These are phyloP conservation scores for Fraxinus sp. DNA, from an alignment of 305 asterid genomes.

Conservation along the genomic window DNA sequence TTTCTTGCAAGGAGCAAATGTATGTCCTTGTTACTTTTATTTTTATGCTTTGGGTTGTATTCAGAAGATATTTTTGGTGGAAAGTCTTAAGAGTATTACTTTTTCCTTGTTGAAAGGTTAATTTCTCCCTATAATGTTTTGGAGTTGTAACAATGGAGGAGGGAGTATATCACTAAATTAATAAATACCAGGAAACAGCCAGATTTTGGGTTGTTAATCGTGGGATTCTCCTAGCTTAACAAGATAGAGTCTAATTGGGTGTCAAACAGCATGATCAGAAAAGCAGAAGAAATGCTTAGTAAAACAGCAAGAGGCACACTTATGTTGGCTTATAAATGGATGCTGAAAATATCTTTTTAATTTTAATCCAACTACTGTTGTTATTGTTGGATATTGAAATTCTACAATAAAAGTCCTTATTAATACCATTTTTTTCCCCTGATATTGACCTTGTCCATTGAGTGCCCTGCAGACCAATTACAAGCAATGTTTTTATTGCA, in stretches of 20 bases:
- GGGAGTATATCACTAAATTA: background rate
- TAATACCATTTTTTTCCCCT: background rate
- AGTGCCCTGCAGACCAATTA: background rate
- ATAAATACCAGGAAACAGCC: background rate
- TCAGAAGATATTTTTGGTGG: constrained; percentile 10
- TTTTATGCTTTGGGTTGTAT: constrained; percentile 3
- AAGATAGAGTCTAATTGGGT: background rate
- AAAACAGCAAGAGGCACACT: background rate
- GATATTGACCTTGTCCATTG: background rate
- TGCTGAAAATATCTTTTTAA: background rate
- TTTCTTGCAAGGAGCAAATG: constrained; percentile 95
- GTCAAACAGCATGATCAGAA: background rate
- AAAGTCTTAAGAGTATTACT: background rate
- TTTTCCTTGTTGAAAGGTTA: background rate
- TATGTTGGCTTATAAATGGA: background rate
- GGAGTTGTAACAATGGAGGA: background rate
- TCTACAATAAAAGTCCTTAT: background rate
- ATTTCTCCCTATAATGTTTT: background rate
- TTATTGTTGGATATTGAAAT: background rate
- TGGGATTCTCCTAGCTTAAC: background rate
- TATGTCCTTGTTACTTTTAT: constrained; percentile 32
- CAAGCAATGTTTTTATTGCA: background rate
- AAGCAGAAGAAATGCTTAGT: background rate
- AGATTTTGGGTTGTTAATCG: background rate
- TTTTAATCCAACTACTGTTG: background rate